A percentile compares a stretch with the other conserved stretches of the same genome.
Evolutionary conservation across 2,329 filamentous ascomycete species (phyloP).

Genomic region (Diaporthe sp.): DNA sequence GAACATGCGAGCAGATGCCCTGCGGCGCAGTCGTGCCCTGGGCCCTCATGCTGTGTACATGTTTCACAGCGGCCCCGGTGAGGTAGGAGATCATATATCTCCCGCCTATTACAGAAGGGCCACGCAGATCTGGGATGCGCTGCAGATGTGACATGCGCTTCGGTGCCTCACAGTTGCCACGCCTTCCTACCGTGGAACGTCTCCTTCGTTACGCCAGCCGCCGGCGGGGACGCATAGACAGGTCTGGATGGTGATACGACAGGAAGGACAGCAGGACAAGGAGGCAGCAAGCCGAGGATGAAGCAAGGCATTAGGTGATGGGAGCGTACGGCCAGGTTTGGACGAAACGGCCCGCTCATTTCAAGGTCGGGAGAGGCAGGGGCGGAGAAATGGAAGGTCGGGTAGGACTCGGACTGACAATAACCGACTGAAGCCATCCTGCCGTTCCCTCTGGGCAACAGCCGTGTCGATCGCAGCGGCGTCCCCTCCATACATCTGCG

Average conservation of each 20-base stretch:
- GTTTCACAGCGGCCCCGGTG: slow-evolving; percentile 36
- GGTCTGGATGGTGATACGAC: slow-evolving; percentile 1
- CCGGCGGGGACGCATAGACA: neutral
- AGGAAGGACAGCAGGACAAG: slow-evolving; percentile 11
- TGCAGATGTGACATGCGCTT: slow-evolving; percentile 15
- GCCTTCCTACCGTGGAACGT: slow-evolving; percentile 12
- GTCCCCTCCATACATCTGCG: neutral
- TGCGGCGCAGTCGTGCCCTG: slow-evolving; percentile 19
- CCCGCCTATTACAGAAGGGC: slow-evolving; percentile 28
- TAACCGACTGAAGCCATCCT: slow-evolving; percentile 33
- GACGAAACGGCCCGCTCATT: slow-evolving; percentile 8
- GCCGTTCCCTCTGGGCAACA: slow-evolving; percentile 13
- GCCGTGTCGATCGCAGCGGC: slow-evolving; percentile 26
- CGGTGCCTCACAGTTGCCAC: neutral
- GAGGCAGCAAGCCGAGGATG: slow-evolving; percentile 12
- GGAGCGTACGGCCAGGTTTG: neutral
- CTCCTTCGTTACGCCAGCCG: slow-evolving; percentile 16
- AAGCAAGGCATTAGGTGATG: neutral
- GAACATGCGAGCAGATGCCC: slow-evolving; percentile 21
- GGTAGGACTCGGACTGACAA: slow-evolving; percentile 28
- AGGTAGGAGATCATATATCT: slow-evolving; percentile 32
- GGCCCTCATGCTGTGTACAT: slow-evolving; percentile 8
- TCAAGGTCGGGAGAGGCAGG: slow-evolving; percentile 23
- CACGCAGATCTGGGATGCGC: slow-evolving; percentile 26
- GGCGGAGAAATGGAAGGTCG: slow-evolving; percentile 18